Percentiles rank a stretch among this genome's conserved stretches.
Conservation (phyloP, 192 early-diverging fungal genomes). For the Backusella circina region DNA sequence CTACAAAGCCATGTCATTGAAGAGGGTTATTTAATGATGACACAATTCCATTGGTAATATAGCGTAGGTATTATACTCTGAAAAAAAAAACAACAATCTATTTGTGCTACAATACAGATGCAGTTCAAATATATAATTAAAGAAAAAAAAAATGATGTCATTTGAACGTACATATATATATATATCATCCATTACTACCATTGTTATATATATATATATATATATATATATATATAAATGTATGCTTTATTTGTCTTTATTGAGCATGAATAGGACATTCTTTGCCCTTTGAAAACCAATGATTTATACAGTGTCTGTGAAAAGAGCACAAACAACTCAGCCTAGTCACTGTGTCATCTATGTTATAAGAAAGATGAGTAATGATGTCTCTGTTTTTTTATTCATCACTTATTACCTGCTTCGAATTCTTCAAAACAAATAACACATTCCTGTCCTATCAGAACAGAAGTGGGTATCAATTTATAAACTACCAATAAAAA, state of each 20-base stretch:
- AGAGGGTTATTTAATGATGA: too few relatives aligned
- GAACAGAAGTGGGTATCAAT: constrained; percentile 50
- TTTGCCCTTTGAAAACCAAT: constrained; percentile 71
- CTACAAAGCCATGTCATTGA: too few relatives aligned
- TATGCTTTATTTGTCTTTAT: neutral
- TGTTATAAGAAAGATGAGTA: neutral
- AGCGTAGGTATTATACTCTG: too few relatives aligned
- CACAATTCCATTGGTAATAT: too few relatives aligned
- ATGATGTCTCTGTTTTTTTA: neutral
- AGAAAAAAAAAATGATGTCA: too few relatives aligned
- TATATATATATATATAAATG: neutral
- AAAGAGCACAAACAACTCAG: constrained; percentile 88
- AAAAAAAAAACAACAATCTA: too few relatives aligned
- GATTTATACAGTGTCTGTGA: constrained; percentile 79
- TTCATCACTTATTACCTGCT: constrained; percentile 39
- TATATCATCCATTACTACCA: neutral
- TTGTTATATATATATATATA: neutral
- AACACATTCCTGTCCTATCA: constrained; percentile 78
- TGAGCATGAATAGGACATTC: constrained; percentile 82
- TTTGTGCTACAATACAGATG: too few relatives aligned
- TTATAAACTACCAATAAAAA: constrained; percentile 45
- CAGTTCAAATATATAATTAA: too few relatives aligned
- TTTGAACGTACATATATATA: too few relatives aligned
- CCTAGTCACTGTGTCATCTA: constrained; percentile 71
- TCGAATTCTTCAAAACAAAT: constrained; percentile 95